A percentile compares a stretch with the other conserved stretches of the same genome.
Conservation (phyloP, 2,329 filamentous ascomycete genomes). For the Colletotrichum noveboracense region DNA sequence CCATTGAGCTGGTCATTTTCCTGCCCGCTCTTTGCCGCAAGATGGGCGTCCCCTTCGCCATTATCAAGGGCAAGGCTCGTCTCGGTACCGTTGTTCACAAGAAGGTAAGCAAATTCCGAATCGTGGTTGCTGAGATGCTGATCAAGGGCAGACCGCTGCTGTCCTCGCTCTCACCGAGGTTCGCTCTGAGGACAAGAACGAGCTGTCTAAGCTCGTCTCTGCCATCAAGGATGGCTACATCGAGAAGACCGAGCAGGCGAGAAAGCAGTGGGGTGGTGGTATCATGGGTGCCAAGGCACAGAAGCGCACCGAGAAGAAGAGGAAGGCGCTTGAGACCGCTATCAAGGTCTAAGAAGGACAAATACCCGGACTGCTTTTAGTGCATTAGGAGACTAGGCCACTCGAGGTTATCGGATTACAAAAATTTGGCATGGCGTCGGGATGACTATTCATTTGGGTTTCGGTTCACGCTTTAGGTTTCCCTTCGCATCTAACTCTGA, state of each 20-base stretch:
- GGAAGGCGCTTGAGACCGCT: constrained; percentile 90
- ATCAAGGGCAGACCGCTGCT: constrained; percentile 77
- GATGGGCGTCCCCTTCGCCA: constrained; percentile 99
- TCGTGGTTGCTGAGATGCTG: neutral
- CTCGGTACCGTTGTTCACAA: constrained; percentile 99
- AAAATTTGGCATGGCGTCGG: constrained; percentile 23
- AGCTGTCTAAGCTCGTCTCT: constrained; percentile 95
- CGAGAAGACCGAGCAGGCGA: constrained; percentile 90
- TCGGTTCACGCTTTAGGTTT: neutral
- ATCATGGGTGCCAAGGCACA: constrained; percentile 98
- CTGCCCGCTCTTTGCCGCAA: constrained; percentile 98
- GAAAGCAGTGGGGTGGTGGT: constrained; percentile 98
- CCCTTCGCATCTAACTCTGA: neutral
- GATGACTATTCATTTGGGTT: constrained; percentile 20
- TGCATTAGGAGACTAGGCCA: constrained; percentile 19
- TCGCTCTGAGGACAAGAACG: constrained; percentile 96
- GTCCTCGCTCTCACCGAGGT: constrained; percentile 96
- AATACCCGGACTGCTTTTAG: constrained; percentile 36
- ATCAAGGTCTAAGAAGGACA: constrained; percentile 87
- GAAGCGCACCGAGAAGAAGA: constrained; percentile 79
- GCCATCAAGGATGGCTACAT: constrained; percentile 98
- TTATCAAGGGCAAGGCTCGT: constrained; percentile 99
- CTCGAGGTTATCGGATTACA: constrained; percentile 20
- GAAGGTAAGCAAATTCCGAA: constrained; percentile 66
- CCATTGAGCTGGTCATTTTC: constrained; percentile 99